Percentiles rank a stretch among this genome's conserved stretches.
phyloP scores from a whole-genome alignment of 768 basidiomycete species.

The Boletus huronensis region DNA sequence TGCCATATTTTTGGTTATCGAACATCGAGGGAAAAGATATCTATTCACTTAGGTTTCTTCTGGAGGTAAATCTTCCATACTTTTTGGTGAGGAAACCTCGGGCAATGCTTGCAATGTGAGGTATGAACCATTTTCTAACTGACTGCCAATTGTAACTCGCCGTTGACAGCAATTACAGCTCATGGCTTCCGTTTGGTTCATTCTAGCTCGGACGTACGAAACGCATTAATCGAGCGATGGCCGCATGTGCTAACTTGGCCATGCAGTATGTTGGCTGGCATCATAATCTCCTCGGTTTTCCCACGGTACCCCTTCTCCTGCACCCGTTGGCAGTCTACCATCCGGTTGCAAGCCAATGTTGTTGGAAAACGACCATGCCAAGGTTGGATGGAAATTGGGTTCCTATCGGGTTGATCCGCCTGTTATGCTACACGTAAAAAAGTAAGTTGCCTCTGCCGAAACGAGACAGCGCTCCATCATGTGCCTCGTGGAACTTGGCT shows the following conservation, averaged over 20 bases:
- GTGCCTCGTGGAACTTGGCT: slow-evolving; percentile 17
- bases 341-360: not conserved
- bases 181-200: not conserved
- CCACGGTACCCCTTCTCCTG: not conserved
- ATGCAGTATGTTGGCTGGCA: slow-evolving; percentile 1
- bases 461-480: not conserved
- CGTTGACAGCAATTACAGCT: not conserved
- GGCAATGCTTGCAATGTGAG: no score
- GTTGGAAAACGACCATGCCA: slow-evolving; percentile 1
- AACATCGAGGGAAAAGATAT: no score
- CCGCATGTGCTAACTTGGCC: not conserved
- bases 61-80: no score
- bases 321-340: slow-evolving; percentile 7
- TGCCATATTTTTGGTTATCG: no score
- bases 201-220: not conserved
- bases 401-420: not conserved
- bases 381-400: not conserved
- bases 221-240: not conserved
- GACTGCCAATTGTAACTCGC: not conserved
- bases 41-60: no score
- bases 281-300: not conserved
- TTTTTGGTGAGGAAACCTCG: no score
- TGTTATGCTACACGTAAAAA: slow-evolving; percentile 2
- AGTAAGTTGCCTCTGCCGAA: not conserved
- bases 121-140: slow-evolving; percentile 7